phyloP scores from a whole-genome alignment of 441 rosid species.

The Raphanus hybrid region DNA sequence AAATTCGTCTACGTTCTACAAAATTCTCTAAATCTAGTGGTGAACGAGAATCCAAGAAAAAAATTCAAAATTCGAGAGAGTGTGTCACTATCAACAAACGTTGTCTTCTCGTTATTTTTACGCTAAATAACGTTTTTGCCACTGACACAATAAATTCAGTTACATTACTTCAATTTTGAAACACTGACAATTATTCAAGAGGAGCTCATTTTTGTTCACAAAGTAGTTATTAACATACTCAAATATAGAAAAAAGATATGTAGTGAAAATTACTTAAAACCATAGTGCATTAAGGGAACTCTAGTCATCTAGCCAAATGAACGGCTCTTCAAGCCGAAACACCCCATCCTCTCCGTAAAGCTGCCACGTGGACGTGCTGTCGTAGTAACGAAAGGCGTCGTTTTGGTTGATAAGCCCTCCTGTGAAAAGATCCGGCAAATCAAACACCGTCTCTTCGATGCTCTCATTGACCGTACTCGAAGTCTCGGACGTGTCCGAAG shows the following conservation, averaged over 20 bases:
- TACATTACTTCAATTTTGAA: constrained; percentile 10
- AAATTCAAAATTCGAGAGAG: too few species aligned
- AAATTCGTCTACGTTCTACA: neutral
- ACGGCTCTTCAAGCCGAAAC: constrained; percentile 63
- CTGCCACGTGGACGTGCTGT: constrained; percentile 61
- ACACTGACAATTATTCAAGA: neutral
- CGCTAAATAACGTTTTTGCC: neutral
- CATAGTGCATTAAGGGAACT: neutral
- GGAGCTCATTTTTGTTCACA: constrained; percentile 2
- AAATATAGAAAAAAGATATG: neutral
- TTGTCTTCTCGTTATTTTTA: constrained; percentile 9
- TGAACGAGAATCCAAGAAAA: too few species aligned
- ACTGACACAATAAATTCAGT: constrained; percentile 18
- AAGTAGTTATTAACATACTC: neutral
- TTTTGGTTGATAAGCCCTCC: constrained; percentile 45
- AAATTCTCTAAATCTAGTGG: too few species aligned
- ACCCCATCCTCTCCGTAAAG: constrained; percentile 54
- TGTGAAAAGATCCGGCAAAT: constrained; percentile 77
- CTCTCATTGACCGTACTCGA: constrained; percentile 41
- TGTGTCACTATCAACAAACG: constrained; percentile 29
- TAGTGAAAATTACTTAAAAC: neutral
- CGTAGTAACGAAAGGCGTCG: constrained; percentile 44
- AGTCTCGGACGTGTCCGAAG: constrained; percentile 44
- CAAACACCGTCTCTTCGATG: constrained; percentile 68
- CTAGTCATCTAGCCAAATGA: constrained; percentile 46